Conservation (phyloP, 2,329 filamentous ascomycete genomes). For the Fusarium udum region DNA sequence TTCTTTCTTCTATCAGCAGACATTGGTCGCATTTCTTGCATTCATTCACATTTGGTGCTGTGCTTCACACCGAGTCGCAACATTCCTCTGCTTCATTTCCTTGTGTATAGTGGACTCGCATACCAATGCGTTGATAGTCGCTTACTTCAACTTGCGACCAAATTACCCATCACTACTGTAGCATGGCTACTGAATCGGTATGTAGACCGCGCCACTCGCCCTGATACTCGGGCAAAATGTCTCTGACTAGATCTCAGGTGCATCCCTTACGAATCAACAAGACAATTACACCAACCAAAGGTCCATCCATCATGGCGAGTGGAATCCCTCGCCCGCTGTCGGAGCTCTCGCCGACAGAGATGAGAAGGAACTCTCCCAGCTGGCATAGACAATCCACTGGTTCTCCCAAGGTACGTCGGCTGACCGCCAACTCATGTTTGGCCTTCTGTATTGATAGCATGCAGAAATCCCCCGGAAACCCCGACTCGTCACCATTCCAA, state of each 20-base stretch:
- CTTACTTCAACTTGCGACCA: constrained; percentile 35
- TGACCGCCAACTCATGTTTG: constrained; percentile 5
- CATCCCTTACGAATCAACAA: constrained; percentile 85
- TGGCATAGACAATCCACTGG: constrained; percentile 80
- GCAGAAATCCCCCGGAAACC: constrained; percentile 74
- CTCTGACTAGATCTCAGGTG: constrained; percentile 60
- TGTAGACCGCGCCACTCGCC: constrained; percentile 36
- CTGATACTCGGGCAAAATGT: constrained; percentile 30
- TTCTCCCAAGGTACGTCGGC: constrained; percentile 50
- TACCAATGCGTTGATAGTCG: constrained; percentile 49
- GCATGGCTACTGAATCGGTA: constrained; percentile 53
- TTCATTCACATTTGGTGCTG: constrained; percentile 29
- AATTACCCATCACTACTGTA: constrained; percentile 39
- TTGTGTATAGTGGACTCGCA: constrained; percentile 39
- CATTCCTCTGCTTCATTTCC: constrained; percentile 45
- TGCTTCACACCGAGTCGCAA: constrained; percentile 35
- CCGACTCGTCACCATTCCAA: constrained; percentile 85
- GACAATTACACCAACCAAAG: constrained; percentile 62
- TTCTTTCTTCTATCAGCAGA: constrained; percentile 39
- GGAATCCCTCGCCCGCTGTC: constrained; percentile 79
- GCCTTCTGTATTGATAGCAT: constrained; percentile 45
- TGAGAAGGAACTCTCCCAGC: constrained; percentile 90
- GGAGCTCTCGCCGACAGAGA: constrained; percentile 87
- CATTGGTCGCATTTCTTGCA: constrained; percentile 39
- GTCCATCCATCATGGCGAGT: constrained; percentile 70